Base-by-base conservation (phyloP, 2,329 filamentous ascomycete genomes). In the Epichloe amarillans region DNA sequence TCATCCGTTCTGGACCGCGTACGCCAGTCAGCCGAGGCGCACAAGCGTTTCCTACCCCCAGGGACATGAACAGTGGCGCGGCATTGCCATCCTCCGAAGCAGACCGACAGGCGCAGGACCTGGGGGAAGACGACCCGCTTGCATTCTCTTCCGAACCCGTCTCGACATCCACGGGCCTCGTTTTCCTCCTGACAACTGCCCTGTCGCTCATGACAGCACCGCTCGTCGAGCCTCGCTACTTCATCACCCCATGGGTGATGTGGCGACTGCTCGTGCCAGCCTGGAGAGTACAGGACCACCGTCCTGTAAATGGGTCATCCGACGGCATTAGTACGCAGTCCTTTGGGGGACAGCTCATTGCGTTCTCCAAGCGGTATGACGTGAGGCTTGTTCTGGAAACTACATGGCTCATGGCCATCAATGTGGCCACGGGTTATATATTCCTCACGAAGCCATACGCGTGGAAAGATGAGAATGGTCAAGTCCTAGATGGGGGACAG, bases 191-290 rank as follows among this genome's bases (percentile, higher is more conserved):
- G 4, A 77, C 90, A 0, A 89, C 89, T 0, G 62, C 83, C 0
- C 72, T 95, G 3, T 91, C 87, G 0, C 77, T 98, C 12, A 70
- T 95, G 50, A 93, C 88, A 0, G 90, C 93, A 0, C 90, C 93
- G 0, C 76, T 98, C 0, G 91, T 98, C 10, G 93, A 98, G 65
- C 93, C 93, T 14, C 80, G 93, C 14, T 98, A 98, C 67, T 95
- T 95, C 66, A 94, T 98, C 62, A 75, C 96, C 12, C 90, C 91
- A 0, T 98, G 89, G 88, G 78, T 96, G 8, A 82, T 96, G 60
- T 97, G 90, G 88, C 78, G 93, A 1, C 69, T 97, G 7, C 77
- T 94, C 60, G 69, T 94, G 0, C 88, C 88, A 0, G 66, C 73
- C 48, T 71, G 69, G 69, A 56, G 57, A 33, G 39, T 61, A 4